Evolutionary conservation across 306 rosid species (phyloP).

Genomic region (Sindora glabra): DNA sequence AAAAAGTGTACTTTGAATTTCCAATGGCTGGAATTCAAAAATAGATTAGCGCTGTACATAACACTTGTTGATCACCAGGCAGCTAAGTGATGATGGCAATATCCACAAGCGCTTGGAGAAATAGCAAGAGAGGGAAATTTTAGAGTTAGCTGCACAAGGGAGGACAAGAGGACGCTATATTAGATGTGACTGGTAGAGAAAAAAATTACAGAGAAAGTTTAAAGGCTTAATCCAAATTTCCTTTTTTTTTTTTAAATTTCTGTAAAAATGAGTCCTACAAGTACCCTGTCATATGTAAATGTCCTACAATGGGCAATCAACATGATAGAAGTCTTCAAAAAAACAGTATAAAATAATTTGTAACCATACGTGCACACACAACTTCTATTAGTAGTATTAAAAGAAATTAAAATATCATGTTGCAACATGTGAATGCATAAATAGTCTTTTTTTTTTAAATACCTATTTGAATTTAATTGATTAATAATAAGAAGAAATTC

Average conservation of each 20-base stretch:
- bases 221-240: no score
- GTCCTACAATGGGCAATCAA: background rate
- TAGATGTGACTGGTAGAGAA: no score
- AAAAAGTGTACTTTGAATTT: background rate
- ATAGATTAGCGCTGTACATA: background rate
- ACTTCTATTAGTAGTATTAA: no score
- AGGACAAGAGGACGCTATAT: background rate
- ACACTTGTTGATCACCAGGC: background rate
- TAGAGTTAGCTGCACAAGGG: background rate
- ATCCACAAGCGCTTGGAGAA: background rate
- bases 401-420: no score
- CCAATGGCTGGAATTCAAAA: background rate
- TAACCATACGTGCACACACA: background rate
- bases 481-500: no score
- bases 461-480: no score
- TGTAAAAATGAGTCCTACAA: no score
- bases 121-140: background rate
- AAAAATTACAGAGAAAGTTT: no score
- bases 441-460: no score
- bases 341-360: background rate
- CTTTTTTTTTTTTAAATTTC: background rate
- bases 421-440: no score
- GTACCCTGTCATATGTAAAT: background rate
- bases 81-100: background rate
- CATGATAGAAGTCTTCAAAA: background rate